These are phyloP conservation scores for Xylaria longipes DNA, from an alignment of 495 filamentous ascomycete species.

Conservation along the genomic window DNA sequence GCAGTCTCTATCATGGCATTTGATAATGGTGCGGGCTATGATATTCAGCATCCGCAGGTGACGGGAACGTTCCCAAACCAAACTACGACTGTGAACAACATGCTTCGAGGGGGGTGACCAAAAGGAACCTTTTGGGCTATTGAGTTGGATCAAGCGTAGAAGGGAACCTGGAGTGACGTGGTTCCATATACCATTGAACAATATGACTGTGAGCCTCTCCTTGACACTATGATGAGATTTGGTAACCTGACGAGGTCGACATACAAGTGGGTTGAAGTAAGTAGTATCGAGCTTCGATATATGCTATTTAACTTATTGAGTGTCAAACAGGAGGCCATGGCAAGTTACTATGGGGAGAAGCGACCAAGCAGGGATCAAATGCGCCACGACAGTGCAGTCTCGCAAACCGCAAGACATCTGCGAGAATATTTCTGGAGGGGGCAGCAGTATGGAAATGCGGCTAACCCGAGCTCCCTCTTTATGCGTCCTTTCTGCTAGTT, in stretches of 20 bases:
- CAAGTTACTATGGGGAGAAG: constrained; percentile 41
- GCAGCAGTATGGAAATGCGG: constrained; percentile 36
- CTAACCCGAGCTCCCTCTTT: constrained; percentile 35
- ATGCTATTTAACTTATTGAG: neutral
- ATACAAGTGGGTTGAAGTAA: constrained; percentile 17
- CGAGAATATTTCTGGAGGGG: constrained; percentile 43
- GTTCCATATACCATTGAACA: constrained; percentile 48
- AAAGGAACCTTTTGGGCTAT: neutral
- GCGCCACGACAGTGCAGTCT: constrained; percentile 20
- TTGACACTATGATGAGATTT: neutral
- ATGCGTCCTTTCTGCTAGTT: constrained; percentile 42
- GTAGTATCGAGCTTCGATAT: neutral
- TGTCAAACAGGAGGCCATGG: constrained; percentile 30
- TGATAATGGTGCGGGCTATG: constrained; percentile 19
- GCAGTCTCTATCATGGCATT: constrained; percentile 5
- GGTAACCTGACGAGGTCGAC: neutral
- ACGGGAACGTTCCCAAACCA: constrained; percentile 25
- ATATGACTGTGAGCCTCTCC: constrained; percentile 35
- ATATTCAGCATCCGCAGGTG: constrained; percentile 10
- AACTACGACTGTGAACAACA: constrained; percentile 3
- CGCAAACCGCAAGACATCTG: constrained; percentile 35
- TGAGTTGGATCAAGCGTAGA: neutral
- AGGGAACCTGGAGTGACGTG: neutral
- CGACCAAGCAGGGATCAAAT: constrained; percentile 30
- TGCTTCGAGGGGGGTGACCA: neutral